Evolutionary conservation across 2,329 filamentous ascomycete genomes (phyloP).

Genomic region (Penicillium sp.): DNA sequence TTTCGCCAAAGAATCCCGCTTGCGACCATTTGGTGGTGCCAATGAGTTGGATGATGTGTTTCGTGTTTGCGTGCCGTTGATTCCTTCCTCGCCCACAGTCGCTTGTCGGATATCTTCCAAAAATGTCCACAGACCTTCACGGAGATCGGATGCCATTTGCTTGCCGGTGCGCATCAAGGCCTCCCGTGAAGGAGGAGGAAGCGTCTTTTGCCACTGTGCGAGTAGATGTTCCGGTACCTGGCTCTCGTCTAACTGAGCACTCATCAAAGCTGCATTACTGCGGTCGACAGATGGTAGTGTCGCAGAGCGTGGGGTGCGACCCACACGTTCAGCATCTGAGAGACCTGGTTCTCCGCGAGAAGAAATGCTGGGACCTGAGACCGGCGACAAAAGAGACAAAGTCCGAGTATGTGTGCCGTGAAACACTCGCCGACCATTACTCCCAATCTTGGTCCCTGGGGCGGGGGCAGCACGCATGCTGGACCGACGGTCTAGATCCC

Average conservation of each 20-base stretch:
- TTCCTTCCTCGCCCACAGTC: constrained; percentile 85
- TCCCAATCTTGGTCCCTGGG: constrained; percentile 27
- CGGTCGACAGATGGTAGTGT: constrained; percentile 37
- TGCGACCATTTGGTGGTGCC: constrained; percentile 16
- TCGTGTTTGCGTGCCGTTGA: constrained; percentile 48
- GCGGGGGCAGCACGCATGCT: constrained; percentile 49
- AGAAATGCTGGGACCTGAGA: constrained; percentile 13
- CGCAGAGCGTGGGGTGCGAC: constrained; percentile 33
- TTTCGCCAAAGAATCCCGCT: constrained; percentile 26
- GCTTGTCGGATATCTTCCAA: constrained; percentile 91
- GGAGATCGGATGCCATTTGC: constrained; percentile 81
- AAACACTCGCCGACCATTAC: constrained; percentile 55
- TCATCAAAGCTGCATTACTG: constrained; percentile 16
- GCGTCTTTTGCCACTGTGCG: constrained; percentile 35
- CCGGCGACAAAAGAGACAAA: constrained; percentile 71
- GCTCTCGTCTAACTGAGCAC: constrained; percentile 15
- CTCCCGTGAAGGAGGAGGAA: constrained; percentile 42
- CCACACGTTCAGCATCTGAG: constrained; percentile 23
- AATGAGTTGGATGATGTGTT: constrained; percentile 22
- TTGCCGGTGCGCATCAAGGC: constrained; percentile 52
- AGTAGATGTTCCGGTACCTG: constrained; percentile 30
- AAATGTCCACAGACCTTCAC: constrained; percentile 84
- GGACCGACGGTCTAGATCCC: constrained; percentile 65
- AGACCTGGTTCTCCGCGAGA: constrained; percentile 15
- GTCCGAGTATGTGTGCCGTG: constrained; percentile 57